Percentiles rank a stretch among this genome's conserved stretches.
phyloP scores from a whole-genome alignment of 176 grass and related monocot species.

The Rhynchospora breviuscula region DNA sequence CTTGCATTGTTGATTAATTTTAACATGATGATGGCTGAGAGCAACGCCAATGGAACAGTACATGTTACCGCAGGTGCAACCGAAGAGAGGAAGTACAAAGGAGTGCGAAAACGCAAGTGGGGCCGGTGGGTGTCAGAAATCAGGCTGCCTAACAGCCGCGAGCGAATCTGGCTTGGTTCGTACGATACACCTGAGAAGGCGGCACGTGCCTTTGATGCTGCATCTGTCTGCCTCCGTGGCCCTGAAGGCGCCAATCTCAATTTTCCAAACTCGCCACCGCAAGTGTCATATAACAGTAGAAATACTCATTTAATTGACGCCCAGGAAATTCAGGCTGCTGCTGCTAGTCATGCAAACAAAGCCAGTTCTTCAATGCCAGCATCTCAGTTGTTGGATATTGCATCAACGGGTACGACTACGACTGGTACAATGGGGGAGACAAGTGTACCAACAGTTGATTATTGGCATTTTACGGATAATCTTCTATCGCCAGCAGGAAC shows the following conservation, averaged over 20 bases:
- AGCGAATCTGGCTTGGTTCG: constrained; percentile 76
- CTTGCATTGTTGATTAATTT: background rate
- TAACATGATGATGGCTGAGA: constrained; percentile 9
- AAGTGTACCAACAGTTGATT: background rate
- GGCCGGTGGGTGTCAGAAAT: constrained; percentile 67
- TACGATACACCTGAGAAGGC: constrained; percentile 74
- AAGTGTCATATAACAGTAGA: constrained; percentile 12
- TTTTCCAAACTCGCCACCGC: constrained; percentile 67
- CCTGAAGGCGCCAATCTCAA: constrained; percentile 42
- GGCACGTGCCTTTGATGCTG: constrained; percentile 71
- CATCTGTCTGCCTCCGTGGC: constrained; percentile 67
- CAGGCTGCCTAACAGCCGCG: constrained; percentile 71
- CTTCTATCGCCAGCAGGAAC: constrained; percentile 8
- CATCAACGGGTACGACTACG: background rate
- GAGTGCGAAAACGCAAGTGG: constrained; percentile 60
- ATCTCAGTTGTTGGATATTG: constrained; percentile 10
- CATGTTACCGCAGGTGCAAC: background rate
- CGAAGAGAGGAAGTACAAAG: constrained; percentile 58
- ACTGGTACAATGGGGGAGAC: background rate
- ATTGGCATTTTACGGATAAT: constrained; percentile 19
- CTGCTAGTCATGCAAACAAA: constrained; percentile 60
- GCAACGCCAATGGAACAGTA: background rate
- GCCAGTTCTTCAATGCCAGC: constrained; percentile 18
- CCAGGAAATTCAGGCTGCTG: constrained; percentile 52
- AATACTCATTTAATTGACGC: constrained; percentile 26